Evolutionary conservation across 1,284 basidiomycete genomes (phyloP).

Genomic region (Jaminaea rosea): DNA sequence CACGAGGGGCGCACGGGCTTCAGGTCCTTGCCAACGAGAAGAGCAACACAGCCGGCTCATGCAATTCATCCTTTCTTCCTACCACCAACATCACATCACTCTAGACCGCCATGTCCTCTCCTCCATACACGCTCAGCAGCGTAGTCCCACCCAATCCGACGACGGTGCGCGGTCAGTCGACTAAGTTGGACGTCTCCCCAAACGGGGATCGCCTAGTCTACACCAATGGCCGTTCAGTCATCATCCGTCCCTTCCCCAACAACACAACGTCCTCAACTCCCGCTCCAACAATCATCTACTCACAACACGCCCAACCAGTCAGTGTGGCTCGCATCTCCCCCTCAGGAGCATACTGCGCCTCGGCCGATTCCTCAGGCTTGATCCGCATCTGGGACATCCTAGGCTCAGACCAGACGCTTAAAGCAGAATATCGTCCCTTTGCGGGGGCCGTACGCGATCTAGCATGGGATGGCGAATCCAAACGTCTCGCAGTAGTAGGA

Average conservation of each 20-base stretch:
- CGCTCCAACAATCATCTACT: conserved; percentile 53
- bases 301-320: conserved; percentile 72
- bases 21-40: no score
- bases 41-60: no score
- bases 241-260: conserved; percentile 50
- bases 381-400: conserved; percentile 86
- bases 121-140: background rate
- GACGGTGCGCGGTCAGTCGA: conserved; percentile 58
- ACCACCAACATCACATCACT: background rate
- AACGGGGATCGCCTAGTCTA: conserved; percentile 78
- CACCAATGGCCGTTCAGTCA: conserved; percentile 71
- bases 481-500: conserved; percentile 90
- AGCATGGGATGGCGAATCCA: conserved; percentile 84
- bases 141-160: conserved; percentile 28
- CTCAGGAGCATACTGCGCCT: conserved; percentile 89
- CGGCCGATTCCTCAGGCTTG: conserved; percentile 47
- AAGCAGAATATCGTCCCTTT: conserved; percentile 61
- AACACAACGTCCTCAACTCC: conserved; percentile 6
- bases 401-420: conserved; percentile 74
- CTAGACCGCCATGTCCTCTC: background rate
- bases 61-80: no score
- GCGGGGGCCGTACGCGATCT: conserved; percentile 82
- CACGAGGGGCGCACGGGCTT: no score
- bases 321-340: conserved; percentile 87
- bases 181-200: conserved; percentile 65